Percentiles rank a stretch among this genome's conserved stretches.
These are phyloP conservation scores for Rosa persica DNA, from an alignment of 306 rosid genomes.

Conservation along the genomic window DNA sequence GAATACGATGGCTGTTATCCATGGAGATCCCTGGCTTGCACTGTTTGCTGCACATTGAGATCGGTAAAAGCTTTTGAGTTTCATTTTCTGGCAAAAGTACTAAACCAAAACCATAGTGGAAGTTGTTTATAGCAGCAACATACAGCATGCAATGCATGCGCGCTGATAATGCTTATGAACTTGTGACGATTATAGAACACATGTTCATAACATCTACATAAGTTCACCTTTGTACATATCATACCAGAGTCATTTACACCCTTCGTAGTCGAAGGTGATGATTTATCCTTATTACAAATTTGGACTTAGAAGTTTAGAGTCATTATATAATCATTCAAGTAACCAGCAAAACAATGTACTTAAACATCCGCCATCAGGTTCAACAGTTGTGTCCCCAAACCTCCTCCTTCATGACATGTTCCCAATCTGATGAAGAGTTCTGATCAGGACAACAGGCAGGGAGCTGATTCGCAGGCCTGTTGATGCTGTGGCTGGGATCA, in stretches of 20 bases:
- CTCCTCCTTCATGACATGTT: constrained; percentile 68
- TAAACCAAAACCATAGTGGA: not conserved
- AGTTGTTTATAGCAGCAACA: not conserved
- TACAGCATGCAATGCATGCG: not conserved
- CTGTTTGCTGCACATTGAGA: not conserved
- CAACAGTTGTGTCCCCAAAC: constrained; percentile 27
- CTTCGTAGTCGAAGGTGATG: not conserved
- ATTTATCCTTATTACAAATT: not conserved
- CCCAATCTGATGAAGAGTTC: constrained; percentile 74
- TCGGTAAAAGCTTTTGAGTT: not conserved
- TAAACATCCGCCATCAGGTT: constrained; percentile 19
- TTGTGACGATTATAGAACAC: not conserved
- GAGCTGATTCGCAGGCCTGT: constrained; percentile 28
- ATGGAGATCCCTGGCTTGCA: not conserved
- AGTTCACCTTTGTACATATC: constrained; percentile 21
- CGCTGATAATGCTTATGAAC: not conserved
- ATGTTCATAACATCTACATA: not conserved
- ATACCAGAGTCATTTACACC: constrained; percentile 12
- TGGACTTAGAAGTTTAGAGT: not conserved
- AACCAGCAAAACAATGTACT: not conserved
- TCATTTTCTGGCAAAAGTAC: not conserved
- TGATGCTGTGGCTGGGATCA: constrained; percentile 24
- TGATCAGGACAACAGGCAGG: constrained; percentile 38
- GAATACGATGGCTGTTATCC: not conserved
- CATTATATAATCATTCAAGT: not conserved